Evolutionary conservation across 1,284 basidiomycete species (phyloP).

Genomic region (Irpex lacteus): DNA sequence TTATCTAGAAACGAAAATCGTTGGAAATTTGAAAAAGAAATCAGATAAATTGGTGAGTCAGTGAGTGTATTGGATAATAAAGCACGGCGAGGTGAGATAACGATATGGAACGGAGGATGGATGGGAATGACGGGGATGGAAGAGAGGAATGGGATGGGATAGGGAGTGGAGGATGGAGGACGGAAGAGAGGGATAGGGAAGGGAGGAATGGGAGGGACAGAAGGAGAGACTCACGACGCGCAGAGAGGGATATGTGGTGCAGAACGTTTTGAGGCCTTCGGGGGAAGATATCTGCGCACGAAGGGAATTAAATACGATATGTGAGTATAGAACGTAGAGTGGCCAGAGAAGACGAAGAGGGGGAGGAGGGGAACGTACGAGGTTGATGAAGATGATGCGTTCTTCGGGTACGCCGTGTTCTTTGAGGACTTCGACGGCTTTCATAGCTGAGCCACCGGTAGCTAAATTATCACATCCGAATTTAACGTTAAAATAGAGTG

Average conservation of each 20-base stretch:
- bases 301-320: not conserved
- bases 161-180: no score
- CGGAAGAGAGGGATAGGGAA: not conserved
- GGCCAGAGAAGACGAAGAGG: not conserved
- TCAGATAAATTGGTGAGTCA: no score
- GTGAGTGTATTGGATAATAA: no score
- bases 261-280: constrained; percentile 87
- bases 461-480: constrained; percentile 36
- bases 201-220: not conserved
- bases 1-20: constrained; percentile 53
- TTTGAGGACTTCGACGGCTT: constrained; percentile 92
- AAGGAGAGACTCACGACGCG: constrained; percentile 66
- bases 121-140: not conserved
- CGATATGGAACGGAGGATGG: no score
- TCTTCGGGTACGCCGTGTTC: constrained; percentile 88
- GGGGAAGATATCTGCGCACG: constrained; percentile 78
- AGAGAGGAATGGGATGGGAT: not conserved
- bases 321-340: not conserved
- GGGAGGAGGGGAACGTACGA: constrained; percentile 52
- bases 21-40: not conserved
- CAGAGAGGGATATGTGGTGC: constrained; percentile 74
- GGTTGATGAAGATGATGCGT: constrained; percentile 94
- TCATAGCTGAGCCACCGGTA: constrained; percentile 96
- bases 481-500: constrained; percentile 26
- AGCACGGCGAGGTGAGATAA: no score